Evolutionary conservation across 306 rosid species (phyloP).

Genomic region (Cucurbita maxima): DNA sequence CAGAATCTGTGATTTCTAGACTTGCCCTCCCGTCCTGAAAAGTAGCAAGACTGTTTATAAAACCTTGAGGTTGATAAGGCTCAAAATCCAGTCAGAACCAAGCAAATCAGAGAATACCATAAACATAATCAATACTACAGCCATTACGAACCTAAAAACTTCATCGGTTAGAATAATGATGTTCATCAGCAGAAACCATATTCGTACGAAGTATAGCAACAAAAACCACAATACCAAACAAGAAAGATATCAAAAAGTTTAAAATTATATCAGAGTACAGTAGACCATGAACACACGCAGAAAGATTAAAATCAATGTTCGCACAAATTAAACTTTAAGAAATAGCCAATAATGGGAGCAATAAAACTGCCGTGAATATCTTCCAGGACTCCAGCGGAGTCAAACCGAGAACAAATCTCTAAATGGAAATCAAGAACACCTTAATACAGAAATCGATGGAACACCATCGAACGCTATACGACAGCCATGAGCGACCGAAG

Average conservation of each 20-base stretch:
- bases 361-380: background rate
- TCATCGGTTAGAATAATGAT: background rate
- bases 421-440: background rate
- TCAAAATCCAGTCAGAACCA: background rate
- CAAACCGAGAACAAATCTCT: background rate
- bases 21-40: conserved; percentile 5
- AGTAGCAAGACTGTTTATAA: background rate
- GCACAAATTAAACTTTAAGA: background rate
- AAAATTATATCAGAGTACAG: background rate
- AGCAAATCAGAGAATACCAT: background rate
- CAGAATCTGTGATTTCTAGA: background rate
- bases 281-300: no score
- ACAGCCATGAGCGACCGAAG: background rate
- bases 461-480: background rate
- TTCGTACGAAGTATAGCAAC: background rate
- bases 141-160: background rate
- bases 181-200: background rate
- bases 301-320: background rate
- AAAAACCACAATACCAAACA: background rate
- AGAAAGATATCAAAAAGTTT: background rate
- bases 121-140: background rate
- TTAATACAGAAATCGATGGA: background rate
- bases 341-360: background rate
- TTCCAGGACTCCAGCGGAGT: background rate
- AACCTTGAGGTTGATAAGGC: background rate